A percentile compares a stretch with the other conserved stretches of the same genome.
These are phyloP conservation scores for Dendrostoma leiphaemia DNA, from an alignment of 2,329 filamentous ascomycete genomes.

Conservation along the genomic window DNA sequence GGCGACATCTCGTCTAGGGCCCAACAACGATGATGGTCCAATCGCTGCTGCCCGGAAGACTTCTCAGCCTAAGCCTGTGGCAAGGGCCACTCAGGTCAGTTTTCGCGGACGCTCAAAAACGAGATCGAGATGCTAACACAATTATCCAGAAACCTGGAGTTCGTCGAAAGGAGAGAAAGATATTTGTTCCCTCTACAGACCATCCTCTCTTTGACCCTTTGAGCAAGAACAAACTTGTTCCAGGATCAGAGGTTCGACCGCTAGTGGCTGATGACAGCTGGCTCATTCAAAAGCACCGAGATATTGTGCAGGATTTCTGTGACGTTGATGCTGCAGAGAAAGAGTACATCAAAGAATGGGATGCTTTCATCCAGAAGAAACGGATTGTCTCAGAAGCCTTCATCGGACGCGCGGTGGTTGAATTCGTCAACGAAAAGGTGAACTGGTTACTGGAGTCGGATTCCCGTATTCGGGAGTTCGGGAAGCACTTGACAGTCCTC, in stretches of 20 bases:
- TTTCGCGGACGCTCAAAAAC: neutral
- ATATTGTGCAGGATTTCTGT: constrained; percentile 55
- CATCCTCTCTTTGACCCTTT: constrained; percentile 57
- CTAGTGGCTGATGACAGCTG: constrained; percentile 47
- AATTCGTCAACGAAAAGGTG: constrained; percentile 49
- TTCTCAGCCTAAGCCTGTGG: constrained; percentile 6
- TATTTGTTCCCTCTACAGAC: constrained; percentile 47
- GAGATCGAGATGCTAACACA: neutral
- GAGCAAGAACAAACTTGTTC: constrained; percentile 50
- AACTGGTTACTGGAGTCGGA: constrained; percentile 49
- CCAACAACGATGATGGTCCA: constrained; percentile 30
- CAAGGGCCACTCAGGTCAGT: constrained; percentile 7
- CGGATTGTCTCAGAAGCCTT: constrained; percentile 51
- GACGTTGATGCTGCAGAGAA: constrained; percentile 54
- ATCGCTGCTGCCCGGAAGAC: neutral
- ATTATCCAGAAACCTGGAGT: constrained; percentile 3
- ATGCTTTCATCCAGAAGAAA: constrained; percentile 50
- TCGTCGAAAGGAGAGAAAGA: constrained; percentile 28
- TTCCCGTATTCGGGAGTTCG: constrained; percentile 51
- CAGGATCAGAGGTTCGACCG: constrained; percentile 46
- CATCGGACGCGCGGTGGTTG: constrained; percentile 49
- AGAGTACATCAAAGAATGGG: constrained; percentile 59
- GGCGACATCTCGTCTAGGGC: constrained; percentile 40
- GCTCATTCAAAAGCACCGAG: constrained; percentile 58
- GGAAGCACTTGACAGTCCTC: constrained; percentile 52